These are phyloP conservation scores for Beauveria scarabaeidicola DNA, from an alignment of 2,329 filamentous ascomycete species.

Conservation along the genomic window DNA sequence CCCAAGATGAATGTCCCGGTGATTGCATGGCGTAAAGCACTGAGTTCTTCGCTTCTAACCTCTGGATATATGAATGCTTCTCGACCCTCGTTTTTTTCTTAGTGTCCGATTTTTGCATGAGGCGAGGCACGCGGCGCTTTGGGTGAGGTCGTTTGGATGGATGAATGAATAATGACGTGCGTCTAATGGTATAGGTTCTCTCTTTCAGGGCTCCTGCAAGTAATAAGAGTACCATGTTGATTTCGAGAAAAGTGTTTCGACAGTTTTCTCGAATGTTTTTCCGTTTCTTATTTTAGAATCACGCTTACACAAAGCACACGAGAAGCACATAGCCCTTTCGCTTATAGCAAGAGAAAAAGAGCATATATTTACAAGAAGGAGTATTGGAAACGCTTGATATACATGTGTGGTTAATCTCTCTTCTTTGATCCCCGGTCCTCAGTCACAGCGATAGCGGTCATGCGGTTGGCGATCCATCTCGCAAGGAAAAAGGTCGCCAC, in stretches of 20 bases:
- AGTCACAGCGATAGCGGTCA: constrained; percentile 21
- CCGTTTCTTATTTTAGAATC: background rate
- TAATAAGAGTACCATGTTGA: background rate
- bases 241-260: background rate
- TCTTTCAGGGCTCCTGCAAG: background rate
- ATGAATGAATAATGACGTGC: constrained; percentile 10
- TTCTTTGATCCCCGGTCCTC: constrained; percentile 27
- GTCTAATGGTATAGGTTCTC: background rate
- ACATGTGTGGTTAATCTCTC: constrained; percentile 19
- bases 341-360: background rate
- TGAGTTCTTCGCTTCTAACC: background rate
- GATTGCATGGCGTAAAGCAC: background rate
- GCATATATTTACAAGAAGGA: background rate
- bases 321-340: background rate
- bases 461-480: constrained; percentile 21
- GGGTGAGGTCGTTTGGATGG: background rate
- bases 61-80: background rate
- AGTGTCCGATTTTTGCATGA: background rate
- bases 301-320: background rate
- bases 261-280: background rate
- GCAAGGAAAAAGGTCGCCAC: constrained; percentile 36
- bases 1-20: background rate
- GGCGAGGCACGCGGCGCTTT: constrained; percentile 3
- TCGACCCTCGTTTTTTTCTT: background rate
- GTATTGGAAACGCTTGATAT: background rate